Conservation (phyloP, 2,329 filamentous ascomycete species). For the Clarireedia monteithiana region DNA sequence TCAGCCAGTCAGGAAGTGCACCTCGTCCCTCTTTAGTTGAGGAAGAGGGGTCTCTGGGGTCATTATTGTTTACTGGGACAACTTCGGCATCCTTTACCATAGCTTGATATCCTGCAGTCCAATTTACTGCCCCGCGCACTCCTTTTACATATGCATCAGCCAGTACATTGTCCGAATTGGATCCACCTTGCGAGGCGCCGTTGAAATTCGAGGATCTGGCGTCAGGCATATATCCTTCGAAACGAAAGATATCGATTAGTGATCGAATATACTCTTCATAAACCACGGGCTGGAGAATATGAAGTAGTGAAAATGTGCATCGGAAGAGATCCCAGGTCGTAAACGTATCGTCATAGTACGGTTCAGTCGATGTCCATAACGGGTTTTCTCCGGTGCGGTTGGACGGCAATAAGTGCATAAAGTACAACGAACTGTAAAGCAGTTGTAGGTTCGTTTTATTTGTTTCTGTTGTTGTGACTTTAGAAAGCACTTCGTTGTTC, state of each 20-base stretch:
- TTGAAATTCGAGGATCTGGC: constrained; percentile 62
- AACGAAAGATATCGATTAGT: constrained; percentile 58
- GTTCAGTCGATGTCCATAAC: constrained; percentile 52
- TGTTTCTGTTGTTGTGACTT: constrained; percentile 52
- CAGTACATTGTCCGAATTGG: constrained; percentile 63
- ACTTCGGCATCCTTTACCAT: constrained; percentile 61
- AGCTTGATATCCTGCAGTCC: constrained; percentile 51
- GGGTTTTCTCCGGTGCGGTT: constrained; percentile 66
- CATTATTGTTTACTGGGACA: constrained; percentile 49
- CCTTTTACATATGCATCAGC: constrained; percentile 67
- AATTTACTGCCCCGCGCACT: constrained; percentile 51
- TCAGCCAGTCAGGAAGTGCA: constrained; percentile 60
- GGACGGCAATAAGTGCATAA: constrained; percentile 34
- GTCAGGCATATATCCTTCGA: constrained; percentile 58
- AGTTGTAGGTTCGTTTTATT: constrained; percentile 48
- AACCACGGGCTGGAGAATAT: constrained; percentile 53
- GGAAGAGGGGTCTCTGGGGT: constrained; percentile 42
- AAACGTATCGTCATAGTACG: constrained; percentile 65
- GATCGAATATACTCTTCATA: constrained; percentile 61
- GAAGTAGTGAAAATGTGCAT: constrained; percentile 55
- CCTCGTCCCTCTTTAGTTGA: constrained; percentile 62
- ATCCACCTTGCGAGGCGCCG: constrained; percentile 60
- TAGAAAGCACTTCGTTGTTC: constrained; percentile 55
- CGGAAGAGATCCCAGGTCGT: constrained; percentile 59
- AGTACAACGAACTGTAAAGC: constrained; percentile 62